Evolutionary conservation across 345 rosid genomes (phyloP), one percentile per base, ranked within the genome.

Genomic region (Excoecaria cochinchinensis): DNA sequence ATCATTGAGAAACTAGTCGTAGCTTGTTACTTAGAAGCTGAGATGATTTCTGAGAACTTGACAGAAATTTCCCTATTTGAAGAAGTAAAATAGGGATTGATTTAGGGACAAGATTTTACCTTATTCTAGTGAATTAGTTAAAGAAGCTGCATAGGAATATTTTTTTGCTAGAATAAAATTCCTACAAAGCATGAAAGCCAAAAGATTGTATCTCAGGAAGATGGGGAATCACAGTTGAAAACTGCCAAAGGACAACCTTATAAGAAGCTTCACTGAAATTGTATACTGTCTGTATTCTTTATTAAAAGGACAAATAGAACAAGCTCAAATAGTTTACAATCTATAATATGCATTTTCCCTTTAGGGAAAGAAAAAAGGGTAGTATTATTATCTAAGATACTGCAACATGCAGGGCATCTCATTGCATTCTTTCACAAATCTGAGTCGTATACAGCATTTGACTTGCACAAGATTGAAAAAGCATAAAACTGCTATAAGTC

Each of bases 241-340:
- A 22, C 68, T 31, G 40, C 59, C 73, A 46, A 76, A 11, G 50
- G 14, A n/a, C 52, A 16, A 6, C 14, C 11, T 8, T 15, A 38
- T 5, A 21, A 38, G 79, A 76, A 76, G 60, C 25, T 76, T 76
- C 79, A 48, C 13, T 39, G 79, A 76, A 76, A 42, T 61, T 40
- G 67, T 69, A 17, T 5, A 3, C 40, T 76, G 39, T 60, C 69
- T 39, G 61, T 67, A 57, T 68, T 68, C 73, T 39, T 19, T 17
- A 69, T 31, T 31, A 31, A 31, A 31, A 31, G 31, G 31, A 0
- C 2, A 0, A 0, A 31, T 31, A 31, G 31, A 31, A 31, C 2
- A 31, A 31, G 31, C 31, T 31, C 31, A 31, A 31, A 31, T 31
- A 31, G 31, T 31, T 31, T 31, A 31, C 31, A 31, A 31, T 31